Conservation (phyloP, 768 basidiomycete genomes). For the Pleurotus pulmonarius region DNA sequence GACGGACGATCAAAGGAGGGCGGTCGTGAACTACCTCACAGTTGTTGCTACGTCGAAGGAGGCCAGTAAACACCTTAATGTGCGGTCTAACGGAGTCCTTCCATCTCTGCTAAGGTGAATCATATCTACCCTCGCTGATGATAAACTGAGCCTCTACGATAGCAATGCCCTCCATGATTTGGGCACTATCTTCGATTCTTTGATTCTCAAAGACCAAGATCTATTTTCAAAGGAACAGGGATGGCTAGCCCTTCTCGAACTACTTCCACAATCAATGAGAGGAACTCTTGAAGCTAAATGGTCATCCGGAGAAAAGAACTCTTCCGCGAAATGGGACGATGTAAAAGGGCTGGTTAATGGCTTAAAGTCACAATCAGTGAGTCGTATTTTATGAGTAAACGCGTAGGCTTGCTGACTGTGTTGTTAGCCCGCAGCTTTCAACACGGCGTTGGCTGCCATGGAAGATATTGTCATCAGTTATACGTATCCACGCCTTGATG, state of each 20-base stretch:
- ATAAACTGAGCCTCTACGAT: background rate
- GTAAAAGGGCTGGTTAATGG: slow-evolving; percentile 40
- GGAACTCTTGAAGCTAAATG: slow-evolving; percentile 54
- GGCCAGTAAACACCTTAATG: slow-evolving; percentile 77
- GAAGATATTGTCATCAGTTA: slow-evolving; percentile 92
- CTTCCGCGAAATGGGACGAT: slow-evolving; percentile 73
- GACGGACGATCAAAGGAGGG: slow-evolving; percentile 86
- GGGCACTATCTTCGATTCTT: slow-evolving; percentile 50
- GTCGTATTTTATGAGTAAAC: too few relatives aligned
- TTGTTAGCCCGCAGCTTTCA: background rate
- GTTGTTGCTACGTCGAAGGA: slow-evolving; percentile 81
- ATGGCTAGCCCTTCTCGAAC: slow-evolving; percentile 68
- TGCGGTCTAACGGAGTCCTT: slow-evolving; percentile 46
- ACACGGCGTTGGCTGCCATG: slow-evolving; percentile 43
- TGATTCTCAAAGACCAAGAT: slow-evolving; percentile 82
- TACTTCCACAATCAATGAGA: slow-evolving; percentile 65
- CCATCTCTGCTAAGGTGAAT: slow-evolving; percentile 71
- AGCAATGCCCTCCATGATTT: slow-evolving; percentile 50
- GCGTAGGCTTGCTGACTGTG: background rate
- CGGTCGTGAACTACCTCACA: slow-evolving; percentile 84
- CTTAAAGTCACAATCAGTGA: slow-evolving; percentile 6
- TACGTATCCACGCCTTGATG: slow-evolving; percentile 94
- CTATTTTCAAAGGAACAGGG: slow-evolving; percentile 70
- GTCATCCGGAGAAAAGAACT: slow-evolving; percentile 49
- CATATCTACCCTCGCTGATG: background rate